Evolutionary conservation across 345 rosid genomes (phyloP).

Genomic region (Corchorus capsularis): DNA sequence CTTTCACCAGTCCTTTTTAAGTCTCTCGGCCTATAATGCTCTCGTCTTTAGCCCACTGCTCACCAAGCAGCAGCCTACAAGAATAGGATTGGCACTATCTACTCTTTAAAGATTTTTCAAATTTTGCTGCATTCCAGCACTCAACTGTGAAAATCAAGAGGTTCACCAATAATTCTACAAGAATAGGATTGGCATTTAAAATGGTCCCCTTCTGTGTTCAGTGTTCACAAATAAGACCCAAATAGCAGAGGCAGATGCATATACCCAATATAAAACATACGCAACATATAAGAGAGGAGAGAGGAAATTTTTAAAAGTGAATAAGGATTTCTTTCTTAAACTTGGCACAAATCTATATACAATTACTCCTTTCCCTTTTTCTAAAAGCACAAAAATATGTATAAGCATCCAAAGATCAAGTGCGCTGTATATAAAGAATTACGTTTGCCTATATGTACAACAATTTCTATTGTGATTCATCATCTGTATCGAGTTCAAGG

Average conservation of each 20-base stretch:
- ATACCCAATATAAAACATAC: background rate
- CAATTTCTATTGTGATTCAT: slow-evolving; percentile 35
- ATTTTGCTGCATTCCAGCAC: background rate
- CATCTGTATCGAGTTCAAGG: slow-evolving; percentile 82
- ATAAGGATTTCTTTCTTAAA: background rate
- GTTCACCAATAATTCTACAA: background rate
- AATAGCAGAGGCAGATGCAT: background rate
- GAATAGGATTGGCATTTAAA: background rate
- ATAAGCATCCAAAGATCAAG: background rate
- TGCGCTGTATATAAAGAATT: background rate
- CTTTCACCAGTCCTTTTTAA: too few relatives aligned
- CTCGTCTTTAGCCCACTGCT: background rate
- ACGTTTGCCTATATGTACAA: background rate
- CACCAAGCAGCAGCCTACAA: background rate
- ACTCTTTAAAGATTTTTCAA: background rate
- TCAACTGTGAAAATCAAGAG: background rate
- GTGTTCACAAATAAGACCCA: background rate
- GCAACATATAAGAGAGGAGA: background rate
- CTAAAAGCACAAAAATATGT: background rate
- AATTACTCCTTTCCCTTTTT: background rate
- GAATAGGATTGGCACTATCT: too few relatives aligned
- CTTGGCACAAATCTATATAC: slow-evolving; percentile 8
- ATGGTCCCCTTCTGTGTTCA: background rate
- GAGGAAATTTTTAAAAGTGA: slow-evolving; percentile 13
- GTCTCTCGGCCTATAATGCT: too few relatives aligned